phyloP scores from a whole-genome alignment of 768 basidiomycete genomes.

The Rhizopogon sp. region DNA sequence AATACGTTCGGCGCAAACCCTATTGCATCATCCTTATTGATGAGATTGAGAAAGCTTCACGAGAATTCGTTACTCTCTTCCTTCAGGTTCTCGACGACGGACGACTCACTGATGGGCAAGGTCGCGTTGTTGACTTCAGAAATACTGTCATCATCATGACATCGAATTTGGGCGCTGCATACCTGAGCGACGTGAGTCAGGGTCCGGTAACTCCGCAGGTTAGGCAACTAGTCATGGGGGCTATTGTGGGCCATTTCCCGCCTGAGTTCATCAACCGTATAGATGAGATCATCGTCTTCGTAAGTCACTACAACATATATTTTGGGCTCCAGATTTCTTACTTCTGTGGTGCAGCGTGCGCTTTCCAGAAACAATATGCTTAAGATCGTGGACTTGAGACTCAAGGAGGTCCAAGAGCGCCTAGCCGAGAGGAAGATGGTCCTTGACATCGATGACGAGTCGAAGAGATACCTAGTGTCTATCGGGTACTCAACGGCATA shows the following conservation, averaged over 20 bases:
- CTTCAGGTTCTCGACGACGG: conserved; percentile 91
- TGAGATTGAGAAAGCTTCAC: conserved; percentile 88
- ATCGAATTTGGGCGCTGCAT: conserved; percentile 81
- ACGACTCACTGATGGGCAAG: conserved; percentile 87
- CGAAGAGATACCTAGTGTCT: conserved; percentile 71
- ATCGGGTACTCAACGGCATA: conserved; percentile 79
- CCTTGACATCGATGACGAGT: conserved; percentile 69
- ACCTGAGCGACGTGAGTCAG: conserved; percentile 69
- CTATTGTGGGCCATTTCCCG: conserved; percentile 82
- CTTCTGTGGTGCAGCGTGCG: conserved; percentile 49
- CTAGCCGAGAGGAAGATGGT: conserved; percentile 76
- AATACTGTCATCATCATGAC: conserved; percentile 96
- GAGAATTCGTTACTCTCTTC: conserved; percentile 66
- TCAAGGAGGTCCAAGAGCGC: conserved; percentile 81
- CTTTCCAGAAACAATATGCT: conserved; percentile 73
- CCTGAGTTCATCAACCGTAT: conserved; percentile 92
- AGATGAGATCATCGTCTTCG: conserved; percentile 78
- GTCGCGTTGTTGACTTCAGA: conserved; percentile 81
- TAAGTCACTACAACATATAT: conserved; percentile 18
- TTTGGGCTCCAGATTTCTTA: conserved; percentile 22
- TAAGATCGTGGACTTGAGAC: conserved; percentile 84
- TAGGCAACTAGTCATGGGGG: conserved; percentile 64
- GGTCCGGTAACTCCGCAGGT: conserved; percentile 63
- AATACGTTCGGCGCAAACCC: conserved; percentile 88
- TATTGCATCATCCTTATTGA: conserved; percentile 84